Evolutionary conservation across 1,284 basidiomycete species (phyloP).

Genomic region (Heterobasidion occidentale): DNA sequence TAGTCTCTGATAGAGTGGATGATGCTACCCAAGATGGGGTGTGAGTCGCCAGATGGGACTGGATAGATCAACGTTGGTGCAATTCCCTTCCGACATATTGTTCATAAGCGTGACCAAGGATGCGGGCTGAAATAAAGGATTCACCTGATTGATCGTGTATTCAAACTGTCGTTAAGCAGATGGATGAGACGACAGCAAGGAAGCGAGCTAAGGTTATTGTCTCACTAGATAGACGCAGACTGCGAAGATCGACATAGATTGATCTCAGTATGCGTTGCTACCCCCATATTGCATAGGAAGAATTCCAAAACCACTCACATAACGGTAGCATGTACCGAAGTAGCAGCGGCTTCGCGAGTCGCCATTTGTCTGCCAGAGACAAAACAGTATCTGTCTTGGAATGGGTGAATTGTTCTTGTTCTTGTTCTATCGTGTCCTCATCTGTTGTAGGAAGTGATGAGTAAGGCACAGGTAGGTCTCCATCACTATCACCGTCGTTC

Average conservation of each 20-base stretch:
- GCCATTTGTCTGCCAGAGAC: slow-evolving; percentile 65
- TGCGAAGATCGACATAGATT: slow-evolving; percentile 20
- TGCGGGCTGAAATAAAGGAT: slow-evolving; percentile 7
- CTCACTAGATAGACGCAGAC: slow-evolving; percentile 74
- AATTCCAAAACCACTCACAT: slow-evolving; percentile 39
- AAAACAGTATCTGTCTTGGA: slow-evolving; percentile 36
- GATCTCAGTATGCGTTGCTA: too few relatives aligned
- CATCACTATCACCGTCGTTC: slow-evolving; percentile 27
- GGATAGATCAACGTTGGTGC: slow-evolving; percentile 90
- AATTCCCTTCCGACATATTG: slow-evolving; percentile 53
- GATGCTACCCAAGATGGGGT: slow-evolving; percentile 64
- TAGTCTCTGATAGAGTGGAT: slow-evolving; percentile 88
- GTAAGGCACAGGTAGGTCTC: slow-evolving; percentile 36
- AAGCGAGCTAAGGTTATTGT: slow-evolving; percentile 5
- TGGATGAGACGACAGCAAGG: background rate
- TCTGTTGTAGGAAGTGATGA: slow-evolving; percentile 42
- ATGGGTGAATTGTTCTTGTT: slow-evolving; percentile 4
- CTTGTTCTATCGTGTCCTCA: slow-evolving; percentile 16
- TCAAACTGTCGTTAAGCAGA: slow-evolving; percentile 54
- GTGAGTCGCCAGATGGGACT: slow-evolving; percentile 53
- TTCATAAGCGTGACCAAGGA: background rate
- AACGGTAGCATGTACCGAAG: slow-evolving; percentile 75
- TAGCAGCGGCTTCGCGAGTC: slow-evolving; percentile 67
- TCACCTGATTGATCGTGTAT: slow-evolving; percentile 86
- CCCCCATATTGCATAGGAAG: too few relatives aligned